Evolutionary conservation across 768 basidiomycete genomes (phyloP), one percentile per base, ranked within the genome.

Genomic region (Thelephora ganbajun): DNA sequence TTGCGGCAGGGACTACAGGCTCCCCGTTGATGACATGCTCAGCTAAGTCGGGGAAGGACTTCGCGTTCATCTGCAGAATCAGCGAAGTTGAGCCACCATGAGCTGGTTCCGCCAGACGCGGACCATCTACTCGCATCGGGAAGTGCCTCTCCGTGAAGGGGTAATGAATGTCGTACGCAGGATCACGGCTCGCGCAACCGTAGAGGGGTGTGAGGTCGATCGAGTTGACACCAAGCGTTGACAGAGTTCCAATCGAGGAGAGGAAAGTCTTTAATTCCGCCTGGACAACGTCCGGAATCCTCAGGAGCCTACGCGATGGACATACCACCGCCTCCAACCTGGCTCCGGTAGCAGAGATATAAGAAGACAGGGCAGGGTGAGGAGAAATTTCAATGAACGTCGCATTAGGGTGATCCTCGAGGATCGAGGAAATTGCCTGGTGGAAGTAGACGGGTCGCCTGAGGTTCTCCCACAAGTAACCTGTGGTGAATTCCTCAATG

Each of bases 1-100:
- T 72, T 13, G 70, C 64, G 11, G 70, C 70, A 9, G 72, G 69
- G 64, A 71, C 66, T 19, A 73, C 69, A 0, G 69, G 61, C 18
- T 71, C 69, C 1, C 66, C 67, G 22, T 64, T 61, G 33, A 73
- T 68, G 13, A 71, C 53, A 52, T 74, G 72, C 33, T 72, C 63
- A 0, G 68, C 65, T 6, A 74, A 53, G 16, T 61, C 61, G 0
- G 72, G 66, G 46, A 67, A 65, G 1, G 65, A 66, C 14, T 56
- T 46, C 11, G 50, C 44, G 49, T 65, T 72, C 33, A 73, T 50
- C 7, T 61, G 59, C 11, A 61, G 61, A 42, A 70, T 60, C 35
- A 61, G 58, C 39, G 39, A 41, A 14, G 3, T 14, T 19, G 6
- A 41, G 9, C 39, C 39, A 9, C 26, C 9, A 30, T 30, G 26